phyloP scores from a whole-genome alignment of 108 stramenopile genomes.

The Asterionellopsis glacialis region DNA sequence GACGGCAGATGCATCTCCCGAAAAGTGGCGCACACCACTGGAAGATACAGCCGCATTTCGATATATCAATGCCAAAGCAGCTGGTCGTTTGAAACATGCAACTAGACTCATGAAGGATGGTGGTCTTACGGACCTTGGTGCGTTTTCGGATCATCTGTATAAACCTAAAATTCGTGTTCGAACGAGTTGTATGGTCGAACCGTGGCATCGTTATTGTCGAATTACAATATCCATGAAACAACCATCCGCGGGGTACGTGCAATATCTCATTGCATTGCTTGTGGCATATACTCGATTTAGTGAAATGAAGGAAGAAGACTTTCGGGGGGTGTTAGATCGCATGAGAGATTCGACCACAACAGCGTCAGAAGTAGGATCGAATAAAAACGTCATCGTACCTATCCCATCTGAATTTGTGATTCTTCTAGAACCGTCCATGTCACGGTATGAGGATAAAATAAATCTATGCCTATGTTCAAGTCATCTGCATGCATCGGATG shows the following conservation, averaged over 20 bases:
- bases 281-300: too few relatives aligned
- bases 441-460: too few relatives aligned
- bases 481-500: too few relatives aligned
- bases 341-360: too few relatives aligned
- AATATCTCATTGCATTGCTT: neutral
- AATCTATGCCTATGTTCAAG: too few relatives aligned
- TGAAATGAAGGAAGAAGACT: too few relatives aligned
- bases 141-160: neutral
- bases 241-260: neutral
- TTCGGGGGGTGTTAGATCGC: too few relatives aligned
- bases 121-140: neutral
- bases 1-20: too few relatives aligned
- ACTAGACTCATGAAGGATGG: conserved; percentile 4
- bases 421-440: too few relatives aligned
- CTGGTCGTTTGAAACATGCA: neutral
- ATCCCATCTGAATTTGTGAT: too few relatives aligned
- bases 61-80: neutral
- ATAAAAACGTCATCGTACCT: too few relatives aligned
- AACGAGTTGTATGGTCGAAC: conserved; percentile 4
- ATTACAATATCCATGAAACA: conserved; percentile 3
- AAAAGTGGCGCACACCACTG: conserved; percentile 7
- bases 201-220: conserved; percentile 1
- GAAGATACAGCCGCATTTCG: conserved; percentile 3
- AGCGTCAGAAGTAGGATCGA: too few relatives aligned
- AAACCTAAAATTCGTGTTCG: neutral